Evolutionary conservation across 129 eudicot species (phyloP).

Genomic region (Pseudognaphalium luteoalbum): DNA sequence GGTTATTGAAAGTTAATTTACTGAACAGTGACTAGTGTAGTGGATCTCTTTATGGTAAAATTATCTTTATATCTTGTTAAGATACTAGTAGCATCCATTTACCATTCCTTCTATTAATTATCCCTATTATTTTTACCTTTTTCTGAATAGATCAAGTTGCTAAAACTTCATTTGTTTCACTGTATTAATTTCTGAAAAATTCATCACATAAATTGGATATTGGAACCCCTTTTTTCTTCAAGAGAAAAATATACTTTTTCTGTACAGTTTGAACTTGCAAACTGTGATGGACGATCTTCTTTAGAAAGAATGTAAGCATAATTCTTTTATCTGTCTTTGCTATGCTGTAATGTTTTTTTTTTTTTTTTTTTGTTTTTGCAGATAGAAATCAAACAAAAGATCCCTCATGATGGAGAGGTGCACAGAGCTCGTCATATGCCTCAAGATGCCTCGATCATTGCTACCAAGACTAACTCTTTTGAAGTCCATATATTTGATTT

Average conservation of each 20-base stretch:
- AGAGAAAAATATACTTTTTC: background rate
- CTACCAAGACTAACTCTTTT: conserved; percentile 71
- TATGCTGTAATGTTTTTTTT: background rate
- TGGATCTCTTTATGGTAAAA: background rate
- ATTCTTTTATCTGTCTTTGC: background rate
- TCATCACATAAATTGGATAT: background rate
- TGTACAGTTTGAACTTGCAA: background rate
- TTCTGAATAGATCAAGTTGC: background rate
- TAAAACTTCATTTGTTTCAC: background rate
- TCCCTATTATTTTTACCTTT: conserved; percentile 7
- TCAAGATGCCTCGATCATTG: conserved; percentile 65
- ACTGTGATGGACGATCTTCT: background rate
- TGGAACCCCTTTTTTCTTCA: background rate
- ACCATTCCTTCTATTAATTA: background rate
- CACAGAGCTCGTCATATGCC: conserved; percentile 93
- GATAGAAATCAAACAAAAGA: conserved; percentile 79
- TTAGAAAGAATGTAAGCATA: background rate
- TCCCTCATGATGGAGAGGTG: conserved; percentile 88
- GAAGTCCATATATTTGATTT: conserved; percentile 71
- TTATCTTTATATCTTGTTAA: conserved; percentile 1
- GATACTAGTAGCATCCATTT: background rate
- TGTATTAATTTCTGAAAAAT: background rate
- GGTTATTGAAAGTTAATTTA: background rate
- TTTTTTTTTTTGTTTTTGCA: conserved; percentile 29
- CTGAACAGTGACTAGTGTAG: background rate